phyloP scores from a whole-genome alignment of 75 land plant species.

The Selaginella moellendorffii region DNA sequence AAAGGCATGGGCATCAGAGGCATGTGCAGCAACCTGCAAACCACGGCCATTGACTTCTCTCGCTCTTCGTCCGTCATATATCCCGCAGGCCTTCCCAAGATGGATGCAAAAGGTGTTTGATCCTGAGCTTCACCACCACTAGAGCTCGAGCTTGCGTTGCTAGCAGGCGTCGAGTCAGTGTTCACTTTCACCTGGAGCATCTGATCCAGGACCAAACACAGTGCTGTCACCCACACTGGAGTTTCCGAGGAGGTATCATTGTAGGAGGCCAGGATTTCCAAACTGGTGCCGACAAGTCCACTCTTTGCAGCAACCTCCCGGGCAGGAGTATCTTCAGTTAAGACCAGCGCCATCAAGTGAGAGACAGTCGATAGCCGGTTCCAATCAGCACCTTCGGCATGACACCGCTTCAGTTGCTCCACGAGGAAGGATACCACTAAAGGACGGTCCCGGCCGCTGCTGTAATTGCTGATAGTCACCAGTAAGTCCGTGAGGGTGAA shows the following conservation, averaged over 20 bases:
- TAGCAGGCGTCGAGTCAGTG: not conserved
- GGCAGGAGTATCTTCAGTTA: conserved; percentile 58
- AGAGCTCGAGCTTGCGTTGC: not conserved
- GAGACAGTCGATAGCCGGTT: conserved; percentile 45
- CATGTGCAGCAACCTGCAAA: conserved; percentile 49
- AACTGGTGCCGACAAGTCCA: conserved; percentile 9
- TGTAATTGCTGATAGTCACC: conserved; percentile 65
- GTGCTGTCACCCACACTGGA: conserved; percentile 57
- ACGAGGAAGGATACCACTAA: conserved; percentile 47
- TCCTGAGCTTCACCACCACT: not conserved
- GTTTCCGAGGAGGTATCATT: not conserved
- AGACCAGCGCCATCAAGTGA: conserved; percentile 71
- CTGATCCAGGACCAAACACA: conserved; percentile 53
- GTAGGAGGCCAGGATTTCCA: not conserved
- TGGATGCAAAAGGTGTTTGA: conserved; percentile 29
- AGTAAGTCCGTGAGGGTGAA: conserved; percentile 73
- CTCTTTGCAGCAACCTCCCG: conserved; percentile 65
- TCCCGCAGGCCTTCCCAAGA: conserved; percentile 69
- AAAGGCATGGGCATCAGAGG: conserved; percentile 46
- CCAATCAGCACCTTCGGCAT: conserved; percentile 34
- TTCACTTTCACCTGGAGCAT: conserved; percentile 61
- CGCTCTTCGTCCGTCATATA: conserved; percentile 59
- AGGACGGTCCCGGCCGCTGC: conserved; percentile 67
- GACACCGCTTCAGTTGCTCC: conserved; percentile 51
- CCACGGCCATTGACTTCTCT: conserved; percentile 36